Percentiles rank a stretch among this genome's conserved stretches.
phyloP scores from a whole-genome alignment of 2,329 filamentous ascomycete species.

The Colletotrichum abscissum region DNA sequence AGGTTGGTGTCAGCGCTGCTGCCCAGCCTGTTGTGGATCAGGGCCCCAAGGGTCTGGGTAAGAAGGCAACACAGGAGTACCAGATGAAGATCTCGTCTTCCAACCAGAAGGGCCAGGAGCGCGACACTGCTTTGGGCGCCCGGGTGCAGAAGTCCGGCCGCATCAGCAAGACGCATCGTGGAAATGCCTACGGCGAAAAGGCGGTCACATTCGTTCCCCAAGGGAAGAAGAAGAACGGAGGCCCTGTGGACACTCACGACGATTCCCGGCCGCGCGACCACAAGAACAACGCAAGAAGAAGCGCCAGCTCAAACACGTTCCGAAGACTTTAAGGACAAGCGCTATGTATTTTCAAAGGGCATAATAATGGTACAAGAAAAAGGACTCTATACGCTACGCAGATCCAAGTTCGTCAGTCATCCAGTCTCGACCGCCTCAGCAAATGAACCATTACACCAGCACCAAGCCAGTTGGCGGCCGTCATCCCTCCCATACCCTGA shows the following conservation, averaged over 20 bases:
- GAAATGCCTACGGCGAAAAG: slow-evolving; percentile 70
- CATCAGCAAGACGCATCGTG: slow-evolving; percentile 54
- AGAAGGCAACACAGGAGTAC: slow-evolving; percentile 22
- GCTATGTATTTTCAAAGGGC: slow-evolving; percentile 39
- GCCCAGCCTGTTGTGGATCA: slow-evolving; percentile 8
- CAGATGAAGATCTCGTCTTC: slow-evolving; percentile 77
- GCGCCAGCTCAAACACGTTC: slow-evolving; percentile 82
- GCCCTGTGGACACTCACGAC: not conserved
- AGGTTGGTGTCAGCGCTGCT: slow-evolving; percentile 32
- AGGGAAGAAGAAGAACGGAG: slow-evolving; percentile 57
- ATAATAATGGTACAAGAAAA: slow-evolving; percentile 31
- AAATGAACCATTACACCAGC: slow-evolving; percentile 23
- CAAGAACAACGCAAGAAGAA: slow-evolving; percentile 65
- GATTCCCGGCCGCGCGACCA: slow-evolving; percentile 39
- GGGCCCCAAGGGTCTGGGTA: slow-evolving; percentile 27
- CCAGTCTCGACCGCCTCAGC: slow-evolving; percentile 11
- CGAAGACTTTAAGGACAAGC: slow-evolving; percentile 65
- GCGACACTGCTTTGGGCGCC: slow-evolving; percentile 68
- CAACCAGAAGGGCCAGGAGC: slow-evolving; percentile 68
- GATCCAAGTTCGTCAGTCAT: slow-evolving; percentile 13
- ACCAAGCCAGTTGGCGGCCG: slow-evolving; percentile 32
- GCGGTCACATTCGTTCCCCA: slow-evolving; percentile 80
- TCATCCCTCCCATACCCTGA: not conserved
- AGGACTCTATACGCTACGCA: slow-evolving; percentile 21
- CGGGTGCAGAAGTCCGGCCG: slow-evolving; percentile 63